These are phyloP conservation scores for Sporobolomyces pararoseus DNA, from an alignment of 768 basidiomycete genomes.

Conservation along the genomic window DNA sequence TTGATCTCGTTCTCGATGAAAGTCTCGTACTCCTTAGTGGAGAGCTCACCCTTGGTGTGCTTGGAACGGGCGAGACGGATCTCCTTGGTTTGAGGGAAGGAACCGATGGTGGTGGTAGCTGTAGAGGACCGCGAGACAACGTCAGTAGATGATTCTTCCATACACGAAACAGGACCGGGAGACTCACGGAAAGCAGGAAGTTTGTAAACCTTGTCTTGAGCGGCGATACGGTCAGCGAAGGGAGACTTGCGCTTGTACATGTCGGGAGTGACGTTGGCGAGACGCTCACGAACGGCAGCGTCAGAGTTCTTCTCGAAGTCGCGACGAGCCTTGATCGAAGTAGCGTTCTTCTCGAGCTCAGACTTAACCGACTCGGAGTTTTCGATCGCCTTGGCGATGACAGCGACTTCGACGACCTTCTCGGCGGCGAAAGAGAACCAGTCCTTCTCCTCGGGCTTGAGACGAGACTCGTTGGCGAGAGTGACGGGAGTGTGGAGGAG, in stretches of 20 bases:
- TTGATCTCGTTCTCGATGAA: constrained; percentile 99
- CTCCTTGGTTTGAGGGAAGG: constrained; percentile 87
- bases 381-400: constrained; percentile 78
- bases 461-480: constrained; percentile 82
- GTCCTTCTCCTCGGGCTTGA: constrained; percentile 81
- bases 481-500: constrained; percentile 98
- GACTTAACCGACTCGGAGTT: constrained; percentile 61
- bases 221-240: constrained; percentile 79
- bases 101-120: constrained; percentile 39
- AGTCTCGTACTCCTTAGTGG: constrained; percentile 79
- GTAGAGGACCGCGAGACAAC: not conserved
- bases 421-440: constrained; percentile 99
- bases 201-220: constrained; percentile 80
- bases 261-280: constrained; percentile 81
- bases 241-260: constrained; percentile 81
- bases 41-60: constrained; percentile 84
- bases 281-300: constrained; percentile 89
- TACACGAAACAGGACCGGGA: constrained; percentile 84
- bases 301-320: constrained; percentile 91
- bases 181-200: constrained; percentile 96
- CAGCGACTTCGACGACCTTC: constrained; percentile 86
- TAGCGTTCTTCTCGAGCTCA: constrained; percentile 81
- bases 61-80: constrained; percentile 96
- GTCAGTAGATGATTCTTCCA: constrained; percentile 42
- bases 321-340: constrained; percentile 87